Evolutionary conservation across 1,284 basidiomycete species (phyloP), one percentile per base, ranked within the genome.

Genomic region (Puccinia polysora): DNA sequence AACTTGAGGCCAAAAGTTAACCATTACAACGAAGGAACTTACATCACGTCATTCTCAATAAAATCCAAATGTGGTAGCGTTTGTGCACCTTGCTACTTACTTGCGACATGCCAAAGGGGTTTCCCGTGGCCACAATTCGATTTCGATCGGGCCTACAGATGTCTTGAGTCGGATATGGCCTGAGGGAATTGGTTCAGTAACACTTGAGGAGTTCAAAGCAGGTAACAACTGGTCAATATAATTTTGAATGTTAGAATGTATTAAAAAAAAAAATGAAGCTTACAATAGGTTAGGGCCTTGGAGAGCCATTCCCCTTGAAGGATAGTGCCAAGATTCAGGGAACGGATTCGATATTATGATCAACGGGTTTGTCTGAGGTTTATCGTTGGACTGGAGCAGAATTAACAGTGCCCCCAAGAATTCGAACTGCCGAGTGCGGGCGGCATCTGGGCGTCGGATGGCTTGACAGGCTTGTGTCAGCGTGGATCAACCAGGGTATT

Each of bases 51-150:
- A 95, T 92, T 85, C 96, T 89, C 0, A 89, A 86, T 36, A n/a
- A n/a, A 15, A 10, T 56, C 38, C 32, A 12, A 18, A 18, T 36
- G 14, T 18, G 38, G 53, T 34, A n/a, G 38, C 3, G 23, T 49
- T 4, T 56, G 18, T 56, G 30, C 34, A 56, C 34, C 30, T 20
- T 34, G 89, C 87, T 59, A 97, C 83, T 80, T 95, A 92, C 82
- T 97, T 98, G 52, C 93, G 86, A 78, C 90, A 94, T 79, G 96
- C 85, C 82, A 90, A 91, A 0, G 95, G 95, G 20, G 90, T 87
- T 86, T 98, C 92, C 86, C 89, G 49, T 36, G 67, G 67, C 67
- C 67, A 70, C 30, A 70, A 32, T 59, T 70, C 67, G 30, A 70
- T 60, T 52, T 70, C 67, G 25, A 70, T 70, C 47, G 47, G 43